Percentiles rank a stretch among this genome's conserved stretches.
phyloP scores from a whole-genome alignment of 1,139 yeast species.

The Blastobotrys illinoisensis region DNA sequence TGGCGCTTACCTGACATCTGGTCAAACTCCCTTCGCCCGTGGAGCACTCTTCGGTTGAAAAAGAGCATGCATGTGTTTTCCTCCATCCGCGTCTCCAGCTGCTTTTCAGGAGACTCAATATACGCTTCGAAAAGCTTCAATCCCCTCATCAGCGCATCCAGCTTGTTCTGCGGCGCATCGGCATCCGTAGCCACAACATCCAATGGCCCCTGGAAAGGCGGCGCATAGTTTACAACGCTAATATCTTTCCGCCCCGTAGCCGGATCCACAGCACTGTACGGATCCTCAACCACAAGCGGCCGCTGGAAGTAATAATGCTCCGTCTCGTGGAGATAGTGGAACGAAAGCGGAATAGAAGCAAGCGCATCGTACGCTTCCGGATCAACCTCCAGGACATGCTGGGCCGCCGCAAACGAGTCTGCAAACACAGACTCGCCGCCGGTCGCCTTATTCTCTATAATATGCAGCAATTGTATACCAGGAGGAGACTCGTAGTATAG shows the following conservation, averaged over 20 bases:
- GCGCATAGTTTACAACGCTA: slow-evolving; percentile 66
- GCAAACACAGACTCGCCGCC: slow-evolving; percentile 74
- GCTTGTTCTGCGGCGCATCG: slow-evolving; percentile 25
- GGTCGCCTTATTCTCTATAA: slow-evolving; percentile 52
- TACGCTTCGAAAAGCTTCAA: slow-evolving; percentile 53
- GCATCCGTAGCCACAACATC: slow-evolving; percentile 37
- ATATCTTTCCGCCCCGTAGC: slow-evolving; percentile 35
- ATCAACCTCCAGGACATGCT: slow-evolving; percentile 48
- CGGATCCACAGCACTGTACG: slow-evolving; percentile 28
- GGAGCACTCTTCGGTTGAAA: slow-evolving; percentile 68
- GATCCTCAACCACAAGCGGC: slow-evolving; percentile 61
- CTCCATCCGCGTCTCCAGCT: slow-evolving; percentile 49
- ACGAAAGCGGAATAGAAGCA: slow-evolving; percentile 59
- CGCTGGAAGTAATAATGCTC: slow-evolving; percentile 61
- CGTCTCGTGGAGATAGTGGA: slow-evolving; percentile 60
- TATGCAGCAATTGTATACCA: slow-evolving; percentile 68
- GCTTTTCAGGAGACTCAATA: slow-evolving; percentile 52
- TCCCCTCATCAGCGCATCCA: slow-evolving; percentile 57
- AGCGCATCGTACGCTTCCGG: slow-evolving; percentile 62
- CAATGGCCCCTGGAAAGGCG: slow-evolving; percentile 82
- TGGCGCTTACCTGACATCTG: slow-evolving; percentile 57
- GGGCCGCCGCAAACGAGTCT: slow-evolving; percentile 70
- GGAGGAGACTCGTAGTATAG: slow-evolving; percentile 81
- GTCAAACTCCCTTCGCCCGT: slow-evolving; percentile 56
- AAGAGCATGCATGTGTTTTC: slow-evolving; percentile 67